Percentiles rank a stretch among this genome's conserved stretches.
These are phyloP conservation scores for Fusarium nodosum DNA, from an alignment of 2,329 filamentous ascomycete species.

Conservation along the genomic window DNA sequence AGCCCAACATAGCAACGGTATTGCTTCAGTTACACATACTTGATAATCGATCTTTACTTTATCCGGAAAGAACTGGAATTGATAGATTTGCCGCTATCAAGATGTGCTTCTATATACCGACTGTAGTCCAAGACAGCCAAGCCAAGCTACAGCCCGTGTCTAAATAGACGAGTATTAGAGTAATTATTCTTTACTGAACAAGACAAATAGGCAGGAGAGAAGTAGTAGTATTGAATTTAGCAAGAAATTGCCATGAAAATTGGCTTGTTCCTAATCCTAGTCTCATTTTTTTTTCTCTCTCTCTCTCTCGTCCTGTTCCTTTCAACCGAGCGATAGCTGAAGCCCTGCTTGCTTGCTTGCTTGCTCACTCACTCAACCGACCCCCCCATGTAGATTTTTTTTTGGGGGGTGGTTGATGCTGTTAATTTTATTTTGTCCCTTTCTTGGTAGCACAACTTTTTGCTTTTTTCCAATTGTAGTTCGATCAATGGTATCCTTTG, in stretches of 20 bases:
- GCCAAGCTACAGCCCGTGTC: not conserved
- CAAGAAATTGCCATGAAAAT: constrained; percentile 18
- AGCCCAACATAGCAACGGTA: constrained; percentile 1
- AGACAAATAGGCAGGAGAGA: not conserved
- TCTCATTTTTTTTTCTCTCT: constrained; percentile 40
- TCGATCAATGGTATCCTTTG: constrained; percentile 11
- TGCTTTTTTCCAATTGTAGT: not conserved
- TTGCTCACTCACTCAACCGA: constrained; percentile 14
- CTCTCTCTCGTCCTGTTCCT: constrained; percentile 42
- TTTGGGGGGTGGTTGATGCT: not conserved
- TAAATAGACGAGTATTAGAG: constrained; percentile 11
- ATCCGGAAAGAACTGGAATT: constrained; percentile 40
- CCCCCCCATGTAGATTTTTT: constrained; percentile 18
- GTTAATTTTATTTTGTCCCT: not conserved
- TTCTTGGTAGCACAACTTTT: constrained; percentile 5
- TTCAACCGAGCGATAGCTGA: constrained; percentile 47
- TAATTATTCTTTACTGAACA: not conserved
- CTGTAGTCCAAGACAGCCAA: constrained; percentile 20
- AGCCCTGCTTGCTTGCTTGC: constrained; percentile 3
- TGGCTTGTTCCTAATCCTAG: constrained; percentile 46
- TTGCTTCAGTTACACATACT: constrained; percentile 6
- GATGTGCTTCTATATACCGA: constrained; percentile 15
- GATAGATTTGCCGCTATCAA: constrained; percentile 40
- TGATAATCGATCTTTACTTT: constrained; percentile 24
- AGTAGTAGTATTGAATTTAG: constrained; percentile 13